phyloP scores from a whole-genome alignment of 2,329 filamentous ascomycete species.

The Cladosporium austrohemisphaericum region DNA sequence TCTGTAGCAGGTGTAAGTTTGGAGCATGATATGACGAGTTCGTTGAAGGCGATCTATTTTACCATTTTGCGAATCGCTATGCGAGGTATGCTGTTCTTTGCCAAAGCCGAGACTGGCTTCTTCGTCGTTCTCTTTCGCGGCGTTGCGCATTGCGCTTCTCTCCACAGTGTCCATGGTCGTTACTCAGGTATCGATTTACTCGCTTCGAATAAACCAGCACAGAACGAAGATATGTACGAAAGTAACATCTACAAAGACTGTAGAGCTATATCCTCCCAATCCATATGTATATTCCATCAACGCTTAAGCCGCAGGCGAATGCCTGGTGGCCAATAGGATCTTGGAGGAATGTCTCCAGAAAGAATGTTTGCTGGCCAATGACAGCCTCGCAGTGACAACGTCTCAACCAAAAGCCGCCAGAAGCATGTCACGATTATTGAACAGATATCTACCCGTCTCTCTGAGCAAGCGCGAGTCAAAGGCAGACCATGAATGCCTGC shows the following conservation, averaged over 20 bases:
- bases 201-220: too few relatives aligned
- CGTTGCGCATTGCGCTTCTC: constrained; percentile 2
- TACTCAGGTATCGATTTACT: background rate
- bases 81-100: background rate
- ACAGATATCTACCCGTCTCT: too few relatives aligned
- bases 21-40: background rate
- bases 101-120: background rate
- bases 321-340: background rate
- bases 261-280: too few relatives aligned
- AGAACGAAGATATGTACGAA: too few relatives aligned
- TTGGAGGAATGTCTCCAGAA: constrained; percentile 2
- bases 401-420: background rate
- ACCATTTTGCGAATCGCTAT: constrained; percentile 4
- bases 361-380: constrained; percentile 3
- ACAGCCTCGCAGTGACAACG: constrained; percentile 4
- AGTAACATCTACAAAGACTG: too few relatives aligned
- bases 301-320: too few relatives aligned
- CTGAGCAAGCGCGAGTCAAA: too few relatives aligned
- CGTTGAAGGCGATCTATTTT: too few relatives aligned
- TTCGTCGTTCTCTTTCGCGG: background rate
- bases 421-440: background rate
- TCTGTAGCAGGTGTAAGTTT: background rate
- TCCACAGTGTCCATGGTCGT: constrained; percentile 6
- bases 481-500: too few relatives aligned
- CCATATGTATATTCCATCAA: too few relatives aligned